Evolutionary conservation across 1,284 basidiomycete species (phyloP), one percentile per base, ranked within the genome.

Genomic region (Apiotrichum gamsii): DNA sequence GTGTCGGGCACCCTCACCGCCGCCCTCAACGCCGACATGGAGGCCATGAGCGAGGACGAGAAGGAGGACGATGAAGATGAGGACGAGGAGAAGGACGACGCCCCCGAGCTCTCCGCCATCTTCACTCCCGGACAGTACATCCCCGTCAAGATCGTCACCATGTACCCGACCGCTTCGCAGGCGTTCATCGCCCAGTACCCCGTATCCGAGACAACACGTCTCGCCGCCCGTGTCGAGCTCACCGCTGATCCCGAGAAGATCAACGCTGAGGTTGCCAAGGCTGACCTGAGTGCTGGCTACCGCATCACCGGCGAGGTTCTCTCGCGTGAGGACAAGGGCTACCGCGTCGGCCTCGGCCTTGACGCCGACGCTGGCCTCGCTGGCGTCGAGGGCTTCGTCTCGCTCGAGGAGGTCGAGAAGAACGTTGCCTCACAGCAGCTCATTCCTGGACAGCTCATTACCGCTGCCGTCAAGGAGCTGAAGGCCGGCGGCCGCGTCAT

Each of bases 301-400:
- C 85, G 86, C 66, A 74, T 95, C 43, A 80, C 84, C 0, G 87
- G 82, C 10, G 81, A 86, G 37, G 77, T 97, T 24, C 82, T 85
- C 69, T 88, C 85, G 60, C 75, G 87, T 28, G 95, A 98, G 73
- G 95, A 98, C 62, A 90, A 96, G 70, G 94, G 94, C 1, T 97
- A 94, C 72, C 80, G 85, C 44, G 77, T 98, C 18, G 87, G 94
- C 57, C 75, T 94, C 29, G 95, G 95, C 1, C 63, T 94, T 18
- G 67, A 80, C 11, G 80, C 82, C 25, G 63, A 68, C 41, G 57
- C 54, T 15, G 61, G 52, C 8, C 49, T 55, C 3, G 56, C 44
- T 10, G 51, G 46, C 2, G 70, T 84, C 23, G 82, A 86, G 45
- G 88, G 87, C 19, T 94, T 91, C 69, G 63, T 93, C 39, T 77